Evolutionary conservation across 2,329 filamentous ascomycete genomes (phyloP).

Genomic region (Diaporthe vaccinii): DNA sequence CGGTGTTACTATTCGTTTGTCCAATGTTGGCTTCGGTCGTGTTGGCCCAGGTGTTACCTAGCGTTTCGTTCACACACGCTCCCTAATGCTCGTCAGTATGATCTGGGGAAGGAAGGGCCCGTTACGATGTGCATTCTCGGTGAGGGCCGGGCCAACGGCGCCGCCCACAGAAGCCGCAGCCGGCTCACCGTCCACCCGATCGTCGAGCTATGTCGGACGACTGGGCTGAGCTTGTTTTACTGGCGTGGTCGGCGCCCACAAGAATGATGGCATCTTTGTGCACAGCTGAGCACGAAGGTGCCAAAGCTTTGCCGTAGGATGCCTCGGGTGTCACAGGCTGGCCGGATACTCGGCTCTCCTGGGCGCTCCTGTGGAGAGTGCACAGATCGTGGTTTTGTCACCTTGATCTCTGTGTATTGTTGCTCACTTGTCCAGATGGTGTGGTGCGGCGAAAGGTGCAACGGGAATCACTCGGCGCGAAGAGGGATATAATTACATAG

Average conservation of each 20-base stretch:
- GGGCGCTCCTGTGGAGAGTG: neutral
- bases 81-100: too few species aligned
- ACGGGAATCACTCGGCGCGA: neutral
- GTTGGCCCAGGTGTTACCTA: neutral
- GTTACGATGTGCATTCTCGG: neutral
- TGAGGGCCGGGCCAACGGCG: neutral
- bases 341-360: neutral
- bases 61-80: neutral
- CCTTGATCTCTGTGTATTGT: slow-evolving; percentile 21
- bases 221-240: slow-evolving; percentile 8
- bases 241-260: slow-evolving; percentile 9
- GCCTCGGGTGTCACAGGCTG: neutral
- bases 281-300: slow-evolving; percentile 18
- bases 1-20: neutral
- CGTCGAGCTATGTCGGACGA: neutral
- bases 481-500: slow-evolving; percentile 10
- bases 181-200: neutral
- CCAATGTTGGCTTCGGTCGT: neutral
- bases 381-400: slow-evolving; percentile 9
- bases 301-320: neutral
- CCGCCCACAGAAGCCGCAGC: neutral
- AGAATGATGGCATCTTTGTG: slow-evolving; percentile 10
- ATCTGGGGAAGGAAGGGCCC: neutral
- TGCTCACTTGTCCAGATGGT: slow-evolving; percentile 8
- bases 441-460: neutral